These are phyloP conservation scores for Nannizzia gypsea DNA, from an alignment of 2,329 filamentous ascomycete species.

Conservation along the genomic window DNA sequence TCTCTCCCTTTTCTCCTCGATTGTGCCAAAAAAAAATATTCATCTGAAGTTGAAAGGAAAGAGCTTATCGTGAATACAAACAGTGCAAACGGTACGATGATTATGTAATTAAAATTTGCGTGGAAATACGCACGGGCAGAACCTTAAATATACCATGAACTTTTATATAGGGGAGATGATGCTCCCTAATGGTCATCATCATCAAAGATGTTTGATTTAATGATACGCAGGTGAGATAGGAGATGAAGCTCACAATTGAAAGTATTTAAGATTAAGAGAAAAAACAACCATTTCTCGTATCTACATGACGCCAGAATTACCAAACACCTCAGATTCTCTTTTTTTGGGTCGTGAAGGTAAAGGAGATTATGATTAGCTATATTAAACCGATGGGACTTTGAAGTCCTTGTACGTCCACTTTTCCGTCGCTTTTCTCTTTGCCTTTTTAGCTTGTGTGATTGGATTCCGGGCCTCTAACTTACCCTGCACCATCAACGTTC, in stretches of 20 bases:
- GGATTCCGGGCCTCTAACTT: constrained; percentile 76
- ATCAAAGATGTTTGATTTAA: too few species aligned
- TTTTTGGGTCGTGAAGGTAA: background rate
- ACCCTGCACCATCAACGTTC: constrained; percentile 75
- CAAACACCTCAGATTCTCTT: background rate
- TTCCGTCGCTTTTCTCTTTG: constrained; percentile 70
- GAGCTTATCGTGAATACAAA: background rate
- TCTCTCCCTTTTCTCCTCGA: too few species aligned
- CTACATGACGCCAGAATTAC: background rate
- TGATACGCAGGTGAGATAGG: too few species aligned
- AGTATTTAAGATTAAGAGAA: background rate
- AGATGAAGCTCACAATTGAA: too few species aligned
- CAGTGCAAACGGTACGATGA: background rate
- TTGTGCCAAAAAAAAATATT: background rate
- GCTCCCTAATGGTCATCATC: too few species aligned
- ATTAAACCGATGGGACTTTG: constrained; percentile 32
- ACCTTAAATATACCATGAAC: too few species aligned
- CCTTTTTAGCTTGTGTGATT: constrained; percentile 70
- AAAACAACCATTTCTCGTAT: background rate
- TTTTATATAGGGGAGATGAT: too few species aligned
- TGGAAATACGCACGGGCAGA: background rate
- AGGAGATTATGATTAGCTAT: background rate
- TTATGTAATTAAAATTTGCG: background rate
- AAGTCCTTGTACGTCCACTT: constrained; percentile 99
- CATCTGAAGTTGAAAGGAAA: background rate